Evolutionary conservation across 1,139 yeast species (phyloP), one percentile per base, ranked within the genome.

Genomic region (Kurtzmaniella natalensis): DNA sequence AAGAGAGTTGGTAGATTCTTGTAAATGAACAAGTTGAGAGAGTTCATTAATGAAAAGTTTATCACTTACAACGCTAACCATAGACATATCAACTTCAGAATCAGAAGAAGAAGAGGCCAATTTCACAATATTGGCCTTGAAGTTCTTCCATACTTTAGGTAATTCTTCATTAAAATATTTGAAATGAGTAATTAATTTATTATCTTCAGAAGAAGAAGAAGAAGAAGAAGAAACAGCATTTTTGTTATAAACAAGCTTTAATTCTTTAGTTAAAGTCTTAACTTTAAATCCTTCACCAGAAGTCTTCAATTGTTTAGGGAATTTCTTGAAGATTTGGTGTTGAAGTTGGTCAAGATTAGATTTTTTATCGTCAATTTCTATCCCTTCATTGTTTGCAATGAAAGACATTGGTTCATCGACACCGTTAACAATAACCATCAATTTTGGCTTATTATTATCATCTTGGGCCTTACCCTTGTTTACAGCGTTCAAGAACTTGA

Each of bases 1-100:
- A 26, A 44, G 28, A 2, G 39, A 40, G 10, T 46, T 44, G 17
- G 45, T 39, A n/a, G 24, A 22, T 10, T 32, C 18, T 11, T 51
- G 38, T 28, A 67, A 50, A 44, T 63, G 70, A 25, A 64, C 57
- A 46, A 74, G 58, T 49, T 72, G 75, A 27, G 70, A 55, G 39
- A 74, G 49, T 47, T 74, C 79, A 33, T 59, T 62, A 39, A 72
- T 68, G 50, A 67, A 74, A 18, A 56, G 44, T 41, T 64, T 60
- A 45, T 73, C 78, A 44, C 59, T 67, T 34, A 71, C 59, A 30
- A 59, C 45, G 29, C 49, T 48, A 33, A 59, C 42, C 22, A 36
- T 34, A 3, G 36, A 35, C 7, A 27, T 29, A 26, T 36, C 40
- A n/a, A 28, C 30, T 2, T 25, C 29, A 13, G 26, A 13, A 18